These are phyloP conservation scores for Marasmius oreades DNA, from an alignment of 1,284 basidiomycete genomes.

Conservation along the genomic window DNA sequence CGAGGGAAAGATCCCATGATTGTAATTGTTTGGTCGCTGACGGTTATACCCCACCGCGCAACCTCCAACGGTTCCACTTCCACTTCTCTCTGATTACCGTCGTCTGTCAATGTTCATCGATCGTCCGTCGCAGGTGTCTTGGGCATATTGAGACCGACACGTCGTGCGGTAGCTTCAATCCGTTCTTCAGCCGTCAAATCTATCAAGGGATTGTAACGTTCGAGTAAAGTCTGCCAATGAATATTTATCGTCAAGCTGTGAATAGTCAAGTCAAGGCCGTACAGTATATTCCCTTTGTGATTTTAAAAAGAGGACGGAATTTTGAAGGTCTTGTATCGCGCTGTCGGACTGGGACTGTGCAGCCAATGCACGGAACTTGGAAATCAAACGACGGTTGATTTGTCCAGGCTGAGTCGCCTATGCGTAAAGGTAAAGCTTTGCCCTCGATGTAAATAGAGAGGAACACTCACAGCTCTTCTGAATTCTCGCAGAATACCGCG, in stretches of 20 bases:
- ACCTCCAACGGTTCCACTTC: too few relatives aligned
- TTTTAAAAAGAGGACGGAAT: constrained; percentile 68
- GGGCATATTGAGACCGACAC: constrained; percentile 83
- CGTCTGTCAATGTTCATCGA: too few relatives aligned
- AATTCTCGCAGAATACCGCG: constrained; percentile 40
- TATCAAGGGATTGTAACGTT: constrained; percentile 83
- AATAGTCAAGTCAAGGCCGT: background rate
- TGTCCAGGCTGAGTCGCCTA: constrained; percentile 16
- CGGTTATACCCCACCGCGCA: background rate
- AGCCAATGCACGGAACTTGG: constrained; percentile 59
- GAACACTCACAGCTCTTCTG: constrained; percentile 32
- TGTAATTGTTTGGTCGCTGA: constrained; percentile 1
- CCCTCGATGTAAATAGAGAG: background rate
- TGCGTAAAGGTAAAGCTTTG: background rate
- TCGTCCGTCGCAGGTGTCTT: constrained; percentile 22
- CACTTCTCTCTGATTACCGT: too few relatives aligned
- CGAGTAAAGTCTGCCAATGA: constrained; percentile 56
- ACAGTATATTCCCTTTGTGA: constrained; percentile 63
- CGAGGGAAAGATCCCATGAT: background rate
- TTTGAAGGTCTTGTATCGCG: constrained; percentile 51
- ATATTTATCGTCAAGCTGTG: background rate
- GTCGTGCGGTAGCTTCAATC: constrained; percentile 77
- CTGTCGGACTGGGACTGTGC: constrained; percentile 33
- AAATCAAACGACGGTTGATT: constrained; percentile 26
- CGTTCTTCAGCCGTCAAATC: constrained; percentile 79